Percentiles rank a stretch among this genome's conserved stretches.
Conservation (phyloP, 2,329 filamentous ascomycete species). For the Elsinoe arachidis region DNA sequence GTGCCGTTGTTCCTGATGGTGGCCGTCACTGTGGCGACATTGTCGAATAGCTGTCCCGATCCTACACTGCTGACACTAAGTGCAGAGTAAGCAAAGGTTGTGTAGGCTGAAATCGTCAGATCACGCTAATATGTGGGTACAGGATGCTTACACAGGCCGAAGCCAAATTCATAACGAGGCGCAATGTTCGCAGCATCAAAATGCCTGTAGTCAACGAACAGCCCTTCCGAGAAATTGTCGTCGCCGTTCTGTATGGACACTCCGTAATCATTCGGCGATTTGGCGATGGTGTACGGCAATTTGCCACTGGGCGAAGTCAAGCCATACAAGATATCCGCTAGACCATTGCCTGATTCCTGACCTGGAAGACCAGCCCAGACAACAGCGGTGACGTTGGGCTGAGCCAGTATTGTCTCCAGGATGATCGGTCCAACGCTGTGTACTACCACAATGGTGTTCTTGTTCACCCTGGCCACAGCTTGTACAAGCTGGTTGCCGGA, state of each 20-base stretch:
- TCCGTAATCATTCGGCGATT: slow-evolving; percentile 59
- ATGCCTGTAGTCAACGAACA: slow-evolving; percentile 84
- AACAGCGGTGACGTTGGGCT: slow-evolving; percentile 31
- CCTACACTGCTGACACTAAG: slow-evolving; percentile 43
- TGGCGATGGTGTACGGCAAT: slow-evolving; percentile 79
- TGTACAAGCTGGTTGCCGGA: slow-evolving; percentile 35
- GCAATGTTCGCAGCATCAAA: slow-evolving; percentile 68
- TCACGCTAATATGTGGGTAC: neutral
- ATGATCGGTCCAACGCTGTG: slow-evolving; percentile 28
- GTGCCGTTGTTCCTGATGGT: slow-evolving; percentile 55
- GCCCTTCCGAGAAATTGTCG: slow-evolving; percentile 58
- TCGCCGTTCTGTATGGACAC: neutral
- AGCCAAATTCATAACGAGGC: slow-evolving; percentile 80
- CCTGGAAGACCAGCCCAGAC: slow-evolving; percentile 47
- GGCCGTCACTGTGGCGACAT: slow-evolving; percentile 49
- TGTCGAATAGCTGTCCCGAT: slow-evolving; percentile 56
- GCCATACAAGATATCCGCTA: slow-evolving; percentile 73
- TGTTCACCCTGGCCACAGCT: slow-evolving; percentile 36
- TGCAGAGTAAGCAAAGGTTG: slow-evolving; percentile 33
- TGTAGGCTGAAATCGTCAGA: slow-evolving; percentile 28
- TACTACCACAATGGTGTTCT: slow-evolving; percentile 43
- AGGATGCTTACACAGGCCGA: slow-evolving; percentile 40
- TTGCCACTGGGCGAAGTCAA: slow-evolving; percentile 70
- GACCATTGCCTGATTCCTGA: slow-evolving; percentile 74
- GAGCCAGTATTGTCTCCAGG: slow-evolving; percentile 18